Evolutionary conservation across 352 stramenopile genomes (phyloP).

Genomic region (Globisporangium solare): DNA sequence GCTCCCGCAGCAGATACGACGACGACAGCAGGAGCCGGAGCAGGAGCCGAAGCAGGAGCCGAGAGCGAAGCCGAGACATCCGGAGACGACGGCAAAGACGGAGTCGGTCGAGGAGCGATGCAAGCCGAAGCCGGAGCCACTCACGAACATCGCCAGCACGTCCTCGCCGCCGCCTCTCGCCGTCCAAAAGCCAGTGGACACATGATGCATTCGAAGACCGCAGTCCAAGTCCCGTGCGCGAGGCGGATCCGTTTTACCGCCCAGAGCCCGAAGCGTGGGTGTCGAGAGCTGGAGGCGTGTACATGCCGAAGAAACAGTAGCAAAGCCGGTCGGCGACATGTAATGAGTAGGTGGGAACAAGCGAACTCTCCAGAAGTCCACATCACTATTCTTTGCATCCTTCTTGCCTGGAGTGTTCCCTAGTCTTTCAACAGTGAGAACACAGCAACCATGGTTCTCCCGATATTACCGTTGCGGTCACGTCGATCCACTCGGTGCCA

Average conservation of each 20-base stretch:
- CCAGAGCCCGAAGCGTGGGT: slow-evolving; percentile 70
- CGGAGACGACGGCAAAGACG: neutral
- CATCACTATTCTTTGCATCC: too few relatives aligned
- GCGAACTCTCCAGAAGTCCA: too few relatives aligned
- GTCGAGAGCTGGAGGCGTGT: slow-evolving; percentile 74
- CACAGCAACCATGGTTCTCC: too few relatives aligned
- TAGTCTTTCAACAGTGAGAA: too few relatives aligned
- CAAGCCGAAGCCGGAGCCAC: slow-evolving; percentile 20
- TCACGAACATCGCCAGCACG: slow-evolving; percentile 12
- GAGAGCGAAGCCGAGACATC: neutral
- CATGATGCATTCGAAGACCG: slow-evolving; percentile 70
- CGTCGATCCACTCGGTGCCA: too few relatives aligned
- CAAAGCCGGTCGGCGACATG: too few relatives aligned
- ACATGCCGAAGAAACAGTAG: slow-evolving; percentile 43
- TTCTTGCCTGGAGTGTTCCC: too few relatives aligned
- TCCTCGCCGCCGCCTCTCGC: slow-evolving; percentile 14
- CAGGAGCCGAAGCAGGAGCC: slow-evolving; percentile 3
- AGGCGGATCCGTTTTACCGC: slow-evolving; percentile 56
- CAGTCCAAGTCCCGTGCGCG: slow-evolving; percentile 64
- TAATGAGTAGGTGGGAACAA: too few relatives aligned
- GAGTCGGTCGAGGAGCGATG: slow-evolving; percentile 16
- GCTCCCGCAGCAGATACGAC: too few relatives aligned
- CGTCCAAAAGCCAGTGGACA: slow-evolving; percentile 47
- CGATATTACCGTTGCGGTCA: too few relatives aligned
- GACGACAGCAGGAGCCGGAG: too few relatives aligned